Evolutionary conservation across 2,329 filamentous ascomycete genomes (phyloP).

Genomic region (Huntiella bhutanensis): DNA sequence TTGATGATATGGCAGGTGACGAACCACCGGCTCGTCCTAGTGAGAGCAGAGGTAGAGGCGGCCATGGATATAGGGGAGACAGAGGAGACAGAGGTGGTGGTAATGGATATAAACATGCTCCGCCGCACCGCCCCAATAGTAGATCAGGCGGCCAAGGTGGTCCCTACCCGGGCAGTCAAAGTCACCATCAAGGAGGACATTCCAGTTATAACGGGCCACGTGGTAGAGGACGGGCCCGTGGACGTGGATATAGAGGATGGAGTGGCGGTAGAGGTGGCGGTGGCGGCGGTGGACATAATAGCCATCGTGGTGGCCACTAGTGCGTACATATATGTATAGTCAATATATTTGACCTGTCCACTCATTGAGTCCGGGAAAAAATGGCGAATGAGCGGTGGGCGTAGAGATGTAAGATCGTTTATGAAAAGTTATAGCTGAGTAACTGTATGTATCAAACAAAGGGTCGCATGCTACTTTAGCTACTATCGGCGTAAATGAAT

Average conservation of each 20-base stretch:
- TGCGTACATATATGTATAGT: too few relatives aligned
- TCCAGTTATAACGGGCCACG: slow-evolving; percentile 25
- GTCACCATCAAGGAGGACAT: slow-evolving; percentile 23
- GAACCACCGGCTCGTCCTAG: slow-evolving; percentile 21
- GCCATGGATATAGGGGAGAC: slow-evolving; percentile 9
- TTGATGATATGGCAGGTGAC: background rate
- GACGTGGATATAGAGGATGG: slow-evolving; percentile 20
- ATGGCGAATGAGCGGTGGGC: too few relatives aligned
- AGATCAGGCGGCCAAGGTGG: slow-evolving; percentile 17
- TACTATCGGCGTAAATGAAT: too few relatives aligned
- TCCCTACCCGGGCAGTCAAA: slow-evolving; percentile 22
- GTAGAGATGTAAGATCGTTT: too few relatives aligned
- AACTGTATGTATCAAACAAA: too few relatives aligned
- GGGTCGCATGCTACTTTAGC: too few relatives aligned
- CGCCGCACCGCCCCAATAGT: slow-evolving; percentile 15
- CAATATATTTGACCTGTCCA: too few relatives aligned
- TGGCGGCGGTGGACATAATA: background rate
- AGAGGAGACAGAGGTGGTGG: slow-evolving; percentile 15
- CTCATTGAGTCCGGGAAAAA: too few relatives aligned
- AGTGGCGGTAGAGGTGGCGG: background rate
- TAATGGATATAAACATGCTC: slow-evolving; percentile 11
- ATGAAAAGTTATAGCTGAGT: too few relatives aligned
- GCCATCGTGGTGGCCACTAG: too few relatives aligned
- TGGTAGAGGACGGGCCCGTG: slow-evolving; percentile 20
- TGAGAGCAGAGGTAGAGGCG: slow-evolving; percentile 16